Percentiles rank a stretch among this genome's conserved stretches.
phyloP scores from a whole-genome alignment of 1,284 basidiomycete genomes.

The Rhodofomes roseus region DNA sequence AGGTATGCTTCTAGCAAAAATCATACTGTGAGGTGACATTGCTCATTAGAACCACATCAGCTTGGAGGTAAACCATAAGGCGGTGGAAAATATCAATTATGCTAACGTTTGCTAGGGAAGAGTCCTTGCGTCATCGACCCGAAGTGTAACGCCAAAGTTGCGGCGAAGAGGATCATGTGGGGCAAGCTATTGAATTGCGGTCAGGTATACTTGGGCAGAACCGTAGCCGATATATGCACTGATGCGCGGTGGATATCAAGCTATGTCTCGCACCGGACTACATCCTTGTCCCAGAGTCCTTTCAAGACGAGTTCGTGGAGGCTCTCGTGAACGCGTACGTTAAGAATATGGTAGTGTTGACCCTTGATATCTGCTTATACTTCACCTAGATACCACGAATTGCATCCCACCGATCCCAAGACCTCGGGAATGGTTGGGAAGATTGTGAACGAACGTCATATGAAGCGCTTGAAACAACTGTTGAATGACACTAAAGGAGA shows the following conservation, averaged over 20 bases:
- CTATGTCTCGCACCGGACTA: slow-evolving; percentile 77
- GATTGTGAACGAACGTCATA: slow-evolving; percentile 45
- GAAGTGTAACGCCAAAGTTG: slow-evolving; percentile 53
- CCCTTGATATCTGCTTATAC: neutral
- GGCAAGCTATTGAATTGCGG: slow-evolving; percentile 80
- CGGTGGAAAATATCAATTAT: too few relatives aligned
- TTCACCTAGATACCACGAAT: slow-evolving; percentile 10
- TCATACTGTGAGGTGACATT: too few relatives aligned
- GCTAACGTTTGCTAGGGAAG: slow-evolving; percentile 57
- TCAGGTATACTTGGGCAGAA: slow-evolving; percentile 68
- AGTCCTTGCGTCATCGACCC: slow-evolving; percentile 81
- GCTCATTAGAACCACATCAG: too few relatives aligned
- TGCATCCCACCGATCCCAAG: slow-evolving; percentile 3
- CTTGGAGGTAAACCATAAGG: neutral
- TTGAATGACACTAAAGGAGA: slow-evolving; percentile 67
- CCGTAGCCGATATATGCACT: slow-evolving; percentile 3
- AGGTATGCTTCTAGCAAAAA: too few relatives aligned
- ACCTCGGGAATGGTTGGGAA: neutral
- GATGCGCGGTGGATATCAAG: slow-evolving; percentile 10
- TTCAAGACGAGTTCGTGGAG: slow-evolving; percentile 60
- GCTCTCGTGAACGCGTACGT: slow-evolving; percentile 60
- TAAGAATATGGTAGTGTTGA: neutral
- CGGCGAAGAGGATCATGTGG: slow-evolving; percentile 74
- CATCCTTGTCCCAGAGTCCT: slow-evolving; percentile 62
- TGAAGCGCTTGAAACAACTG: slow-evolving; percentile 55